Base-by-base conservation (phyloP, 306 rosid species). In the Cucurbita ficifolia region DNA sequence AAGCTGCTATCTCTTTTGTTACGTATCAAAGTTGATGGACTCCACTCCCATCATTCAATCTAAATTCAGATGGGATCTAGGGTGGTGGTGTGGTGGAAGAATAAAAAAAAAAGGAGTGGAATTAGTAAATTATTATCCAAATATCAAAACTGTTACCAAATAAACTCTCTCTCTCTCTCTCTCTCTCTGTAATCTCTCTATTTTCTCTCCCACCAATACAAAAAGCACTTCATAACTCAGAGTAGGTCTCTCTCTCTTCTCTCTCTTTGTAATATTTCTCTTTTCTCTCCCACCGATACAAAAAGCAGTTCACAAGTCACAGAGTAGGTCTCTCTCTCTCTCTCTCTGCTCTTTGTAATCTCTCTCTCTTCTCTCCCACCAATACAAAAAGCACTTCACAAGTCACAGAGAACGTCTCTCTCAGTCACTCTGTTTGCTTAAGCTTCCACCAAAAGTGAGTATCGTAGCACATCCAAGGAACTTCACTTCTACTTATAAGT, bases 401-500 rank as follows among this genome's bases (percentile, higher is more conserved):
- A 29, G 33, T 29, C 33, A 29, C 33, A 29, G 4, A 29, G 33
- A 29, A 48, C 53, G 72, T 43, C 53, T 65, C 19, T 65, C 38
- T 64, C 52, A 64, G 29, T 18, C 70, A 19, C 35, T 43, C 72
- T 65, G 53, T 43, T 19, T 65, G 53, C 72, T 65, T 19, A 64
- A 64, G 71, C 42, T 64, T 35, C 29, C 58, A 70, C 58, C 59
- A 35, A 50, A 29, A 49, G 46, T 70, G 74, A 50, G 19, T 70
- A 46, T 29, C 33, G 48, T 12, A 68, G 56, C 57, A 24, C 3
- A 24, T 46, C 57, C 56, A 69, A 70, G 74, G 74, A 70, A 48
- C 43, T 50, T 70, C 58, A 70, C 45, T 48, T 70, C 74, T 46
- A 70, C 74, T 70, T 50, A 14, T 24, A 70, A 70, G 46, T 70